These are phyloP conservation scores for Camelina laxa DNA, from an alignment of 345 rosid genomes.

Conservation along the genomic window DNA sequence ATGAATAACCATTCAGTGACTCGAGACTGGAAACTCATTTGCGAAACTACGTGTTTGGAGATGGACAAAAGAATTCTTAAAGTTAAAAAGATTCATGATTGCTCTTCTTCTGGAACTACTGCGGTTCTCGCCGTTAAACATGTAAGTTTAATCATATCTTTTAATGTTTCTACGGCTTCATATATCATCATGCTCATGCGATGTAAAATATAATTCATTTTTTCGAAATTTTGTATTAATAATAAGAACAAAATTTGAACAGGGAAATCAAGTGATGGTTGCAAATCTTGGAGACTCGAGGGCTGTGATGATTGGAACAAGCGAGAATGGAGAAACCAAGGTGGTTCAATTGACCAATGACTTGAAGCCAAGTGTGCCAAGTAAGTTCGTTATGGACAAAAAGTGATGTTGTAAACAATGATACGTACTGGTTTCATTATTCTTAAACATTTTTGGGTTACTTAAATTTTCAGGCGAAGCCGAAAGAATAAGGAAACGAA, in stretches of 20 bases:
- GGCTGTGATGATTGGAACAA: conserved; percentile 66
- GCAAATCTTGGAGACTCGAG: conserved; percentile 95
- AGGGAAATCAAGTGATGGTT: conserved; percentile 74
- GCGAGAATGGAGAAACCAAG: conserved; percentile 49
- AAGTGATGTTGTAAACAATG: neutral
- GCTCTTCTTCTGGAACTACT: conserved; percentile 78
- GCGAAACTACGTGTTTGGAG: conserved; percentile 59
- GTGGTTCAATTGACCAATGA: conserved; percentile 76
- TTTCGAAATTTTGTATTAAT: neutral
- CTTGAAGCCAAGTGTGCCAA: conserved; percentile 73
- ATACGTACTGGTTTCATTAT: neutral
- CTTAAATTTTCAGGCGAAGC: conserved; percentile 65
- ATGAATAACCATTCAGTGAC: conserved; percentile 45
- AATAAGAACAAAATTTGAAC: conserved; percentile 13
- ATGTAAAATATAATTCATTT: neutral
- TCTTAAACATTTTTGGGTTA: conserved; percentile 17
- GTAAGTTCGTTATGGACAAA: conserved; percentile 55
- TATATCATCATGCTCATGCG: neutral
- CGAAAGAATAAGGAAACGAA: conserved; percentile 69
- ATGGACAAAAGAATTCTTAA: conserved; percentile 72
- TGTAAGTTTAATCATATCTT: conserved; percentile 39
- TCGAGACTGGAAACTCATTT: conserved; percentile 38
- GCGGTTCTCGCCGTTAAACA: conserved; percentile 74
- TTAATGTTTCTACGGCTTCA: neutral
- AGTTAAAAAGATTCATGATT: conserved; percentile 65